phyloP scores from a whole-genome alignment of 169 alveolate genomes.

The Eimeria sp. region DNA sequence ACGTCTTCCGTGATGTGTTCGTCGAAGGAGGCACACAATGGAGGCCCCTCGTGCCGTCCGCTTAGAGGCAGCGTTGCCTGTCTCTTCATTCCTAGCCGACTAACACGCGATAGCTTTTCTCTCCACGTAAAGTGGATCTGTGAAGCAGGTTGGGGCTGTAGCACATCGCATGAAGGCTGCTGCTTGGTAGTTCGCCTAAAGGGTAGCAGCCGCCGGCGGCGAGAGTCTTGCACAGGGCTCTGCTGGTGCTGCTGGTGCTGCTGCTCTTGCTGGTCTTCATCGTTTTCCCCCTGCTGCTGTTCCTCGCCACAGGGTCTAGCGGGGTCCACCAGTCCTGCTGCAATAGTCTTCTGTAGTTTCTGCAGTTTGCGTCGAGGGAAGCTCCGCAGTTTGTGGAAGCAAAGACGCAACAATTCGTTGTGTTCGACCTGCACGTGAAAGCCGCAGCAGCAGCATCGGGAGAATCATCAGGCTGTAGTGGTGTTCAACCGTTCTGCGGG shows the following conservation, averaged over 20 bases:
- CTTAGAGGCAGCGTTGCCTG: background rate
- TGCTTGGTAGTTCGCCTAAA: slow-evolving; percentile 6
- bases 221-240: background rate
- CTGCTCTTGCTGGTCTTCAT: background rate
- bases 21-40: no score
- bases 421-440: slow-evolving; percentile 48
- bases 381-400: slow-evolving; percentile 56
- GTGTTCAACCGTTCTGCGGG: no score
- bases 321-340: slow-evolving; percentile 56
- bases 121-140: background rate
- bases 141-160: background rate
- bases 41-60: background rate
- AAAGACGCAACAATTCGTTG: slow-evolving; percentile 60
- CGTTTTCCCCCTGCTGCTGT: slow-evolving; percentile 3
- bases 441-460: slow-evolving; percentile 14
- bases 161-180: slow-evolving; percentile 41
- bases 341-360: slow-evolving; percentile 42
- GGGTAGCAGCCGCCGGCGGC: slow-evolving; percentile 40
- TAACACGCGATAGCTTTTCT: background rate
- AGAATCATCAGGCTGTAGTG: background rate
- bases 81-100: background rate
- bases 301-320: background rate
- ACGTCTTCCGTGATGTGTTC: no score
- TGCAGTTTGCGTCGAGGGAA: slow-evolving; percentile 58
- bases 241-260: slow-evolving; percentile 7